Percentiles rank a stretch among this genome's conserved stretches.
phyloP scores from a whole-genome alignment of 1,139 yeast genomes.

The Yamadazyma friedrichii region DNA sequence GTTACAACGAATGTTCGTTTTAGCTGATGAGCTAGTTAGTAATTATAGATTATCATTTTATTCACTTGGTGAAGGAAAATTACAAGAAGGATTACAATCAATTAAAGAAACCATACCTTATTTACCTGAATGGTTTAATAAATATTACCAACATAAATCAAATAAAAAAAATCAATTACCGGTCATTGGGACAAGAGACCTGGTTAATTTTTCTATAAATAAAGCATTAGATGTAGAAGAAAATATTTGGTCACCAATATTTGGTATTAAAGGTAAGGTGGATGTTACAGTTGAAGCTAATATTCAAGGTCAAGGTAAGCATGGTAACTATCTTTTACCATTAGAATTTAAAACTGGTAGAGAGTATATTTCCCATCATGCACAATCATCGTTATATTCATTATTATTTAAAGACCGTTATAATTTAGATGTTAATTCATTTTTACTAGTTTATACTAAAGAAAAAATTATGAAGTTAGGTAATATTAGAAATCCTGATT shows the following conservation, averaged over 20 bases:
- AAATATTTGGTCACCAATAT: conserved; percentile 86
- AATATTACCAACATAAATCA: conserved; percentile 34
- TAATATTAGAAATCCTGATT: conserved; percentile 54
- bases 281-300: conserved; percentile 81
- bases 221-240: conserved; percentile 85
- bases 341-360: conserved; percentile 88
- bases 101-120: conserved; percentile 46
- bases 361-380: conserved; percentile 68
- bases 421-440: conserved; percentile 61
- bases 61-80: conserved; percentile 40
- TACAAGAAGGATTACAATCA: conserved; percentile 12
- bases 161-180: conserved; percentile 28
- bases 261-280: conserved; percentile 87
- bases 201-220: conserved; percentile 49
- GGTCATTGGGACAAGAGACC: conserved; percentile 34
- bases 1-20: conserved; percentile 40
- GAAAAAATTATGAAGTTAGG: conserved; percentile 54
- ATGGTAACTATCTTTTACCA: conserved; percentile 59
- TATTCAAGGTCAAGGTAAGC: conserved; percentile 22
- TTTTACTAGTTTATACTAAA: conserved; percentile 74
- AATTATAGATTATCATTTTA: conserved; percentile 50
- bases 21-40: conserved; percentile 46
- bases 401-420: conserved; percentile 78
- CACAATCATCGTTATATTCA: conserved; percentile 86
- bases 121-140: conserved; percentile 62